Percentiles rank a stretch among this genome's conserved stretches.
Evolutionary conservation across 805 yeast species (phyloP).

Genomic region (Hanseniaspora guilliermondii): DNA sequence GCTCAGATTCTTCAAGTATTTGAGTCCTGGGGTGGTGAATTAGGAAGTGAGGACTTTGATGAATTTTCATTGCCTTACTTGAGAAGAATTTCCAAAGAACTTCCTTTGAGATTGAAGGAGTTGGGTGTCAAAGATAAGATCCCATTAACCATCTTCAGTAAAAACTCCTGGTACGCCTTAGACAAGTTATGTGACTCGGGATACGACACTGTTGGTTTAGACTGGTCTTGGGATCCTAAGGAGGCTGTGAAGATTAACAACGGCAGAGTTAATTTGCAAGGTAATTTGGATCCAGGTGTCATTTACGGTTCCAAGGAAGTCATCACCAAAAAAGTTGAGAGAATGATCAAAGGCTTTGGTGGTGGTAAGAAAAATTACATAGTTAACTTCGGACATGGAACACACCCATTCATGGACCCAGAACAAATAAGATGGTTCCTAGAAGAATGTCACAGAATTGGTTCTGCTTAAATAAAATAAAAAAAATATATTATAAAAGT

Average conservation of each 20-base stretch:
- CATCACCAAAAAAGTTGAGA: conserved; percentile 68
- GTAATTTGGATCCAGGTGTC: conserved; percentile 89
- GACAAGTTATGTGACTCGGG: conserved; percentile 71
- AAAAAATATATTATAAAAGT: too few species aligned
- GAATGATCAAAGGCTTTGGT: conserved; percentile 84
- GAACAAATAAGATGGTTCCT: conserved; percentile 75
- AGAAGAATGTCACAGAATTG: conserved; percentile 74
- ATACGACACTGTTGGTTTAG: conserved; percentile 80
- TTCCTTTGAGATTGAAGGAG: conserved; percentile 59
- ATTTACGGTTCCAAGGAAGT: conserved; percentile 81
- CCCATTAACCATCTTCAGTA: conserved; percentile 84
- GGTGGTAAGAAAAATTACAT: conserved; percentile 87
- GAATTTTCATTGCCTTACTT: conserved; percentile 85
- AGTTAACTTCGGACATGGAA: conserved; percentile 94
- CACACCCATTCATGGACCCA: conserved; percentile 95
- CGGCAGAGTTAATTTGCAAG: conserved; percentile 78
- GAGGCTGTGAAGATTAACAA: conserved; percentile 66
- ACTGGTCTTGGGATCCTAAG: conserved; percentile 78
- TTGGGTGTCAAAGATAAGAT: conserved; percentile 58
- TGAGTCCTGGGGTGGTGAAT: conserved; percentile 96
- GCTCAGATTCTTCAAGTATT: conserved; percentile 96
- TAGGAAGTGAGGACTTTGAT: conserved; percentile 77
- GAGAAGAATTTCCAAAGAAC: conserved; percentile 54
- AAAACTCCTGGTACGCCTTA: conserved; percentile 95
- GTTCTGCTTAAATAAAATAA: conserved; percentile 30